Base-by-base conservation (phyloP, 129 eudicot genomes). In the Rutidosis leptorrhynchoides region DNA sequence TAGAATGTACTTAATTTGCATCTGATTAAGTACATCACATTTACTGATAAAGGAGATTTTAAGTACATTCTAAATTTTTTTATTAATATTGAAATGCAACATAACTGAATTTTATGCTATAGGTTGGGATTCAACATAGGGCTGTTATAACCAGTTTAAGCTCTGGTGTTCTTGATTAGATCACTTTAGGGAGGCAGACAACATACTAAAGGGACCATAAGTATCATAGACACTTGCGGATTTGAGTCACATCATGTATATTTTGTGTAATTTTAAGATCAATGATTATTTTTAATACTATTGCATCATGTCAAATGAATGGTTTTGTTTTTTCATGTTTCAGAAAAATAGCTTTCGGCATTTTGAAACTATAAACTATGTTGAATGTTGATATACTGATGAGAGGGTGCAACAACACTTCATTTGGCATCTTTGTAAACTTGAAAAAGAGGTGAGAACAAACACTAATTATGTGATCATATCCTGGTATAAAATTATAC, bases 331-430 rank as follows among this genome's bases (percentile, higher is more conserved):
- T 80, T 72, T 70, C 46, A 40, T 12, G 4, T 40, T 11, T 40
- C 95, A 94, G 99, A 86, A 76, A 58, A 94, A 94, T 56, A 89
- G 97, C 80, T 86, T 94, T 69, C 95, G 80, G 74, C 99, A 94
- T 80, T 76, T 94, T 27, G n/a, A n/a, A n/a, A 79, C 88, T 51
- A 86, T 94, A 74, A 94, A 94, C 82, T 94, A 94, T 81, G 94
- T n/a, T n/a, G n/a, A n/a, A n/a, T n/a, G n/a, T n/a, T n/a, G n/a
- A n/a, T n/a, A n/a, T n/a, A n/a, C 99, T 60, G 89, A 89, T 78
- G 97, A 94, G 89, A 86, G 94, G 72, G 77, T 94, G 73, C 99
- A 89, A 77, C 94, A 86, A 62, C 99, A 94, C 79, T 84, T 86
- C 70, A 81, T 78, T 71, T 83, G 95, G 1, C 95, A 84, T 78